phyloP scores from a whole-genome alignment of 2,329 filamentous ascomycete species.

The Phialophora tarda region DNA sequence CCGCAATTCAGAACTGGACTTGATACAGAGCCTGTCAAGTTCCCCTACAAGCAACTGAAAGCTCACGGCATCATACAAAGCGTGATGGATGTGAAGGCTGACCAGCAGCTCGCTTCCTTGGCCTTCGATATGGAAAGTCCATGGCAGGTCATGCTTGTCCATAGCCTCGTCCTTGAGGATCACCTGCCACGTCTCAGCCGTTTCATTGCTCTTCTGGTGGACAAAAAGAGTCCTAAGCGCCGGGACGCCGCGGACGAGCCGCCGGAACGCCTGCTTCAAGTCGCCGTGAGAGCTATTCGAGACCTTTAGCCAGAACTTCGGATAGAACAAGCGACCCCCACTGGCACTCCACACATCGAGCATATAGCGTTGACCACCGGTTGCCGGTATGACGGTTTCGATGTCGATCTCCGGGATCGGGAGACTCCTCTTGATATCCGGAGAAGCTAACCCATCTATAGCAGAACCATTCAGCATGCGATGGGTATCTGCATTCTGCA shows the following conservation, averaged over 20 bases:
- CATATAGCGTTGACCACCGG: conserved; percentile 81
- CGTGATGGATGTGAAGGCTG: conserved; percentile 76
- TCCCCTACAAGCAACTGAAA: conserved; percentile 67
- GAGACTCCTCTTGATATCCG: conserved; percentile 7
- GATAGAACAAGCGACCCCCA: conserved; percentile 71
- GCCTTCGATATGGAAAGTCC: conserved; percentile 19
- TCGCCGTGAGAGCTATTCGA: conserved; percentile 47
- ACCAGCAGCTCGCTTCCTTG: conserved; percentile 39
- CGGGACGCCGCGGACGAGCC: conserved; percentile 60
- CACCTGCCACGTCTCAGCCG: conserved; percentile 34
- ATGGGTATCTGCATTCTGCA: neutral
- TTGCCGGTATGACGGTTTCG: conserved; percentile 68
- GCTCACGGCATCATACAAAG: conserved; percentile 85
- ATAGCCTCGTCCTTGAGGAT: conserved; percentile 27
- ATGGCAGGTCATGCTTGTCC: conserved; percentile 31
- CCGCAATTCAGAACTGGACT: conserved; percentile 23
- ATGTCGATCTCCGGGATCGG: conserved; percentile 55
- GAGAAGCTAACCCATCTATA: neutral
- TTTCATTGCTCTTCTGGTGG: conserved; percentile 31
- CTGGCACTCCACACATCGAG: conserved; percentile 75
- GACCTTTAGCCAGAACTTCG: conserved; percentile 69
- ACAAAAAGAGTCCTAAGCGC: conserved; percentile 74
- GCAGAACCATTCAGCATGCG: neutral
- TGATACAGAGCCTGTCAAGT: conserved; percentile 54
- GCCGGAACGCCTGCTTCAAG: conserved; percentile 66